Evolutionary conservation across 106 monocot genomes (phyloP).

Genomic region (Chionographis japonica): DNA sequence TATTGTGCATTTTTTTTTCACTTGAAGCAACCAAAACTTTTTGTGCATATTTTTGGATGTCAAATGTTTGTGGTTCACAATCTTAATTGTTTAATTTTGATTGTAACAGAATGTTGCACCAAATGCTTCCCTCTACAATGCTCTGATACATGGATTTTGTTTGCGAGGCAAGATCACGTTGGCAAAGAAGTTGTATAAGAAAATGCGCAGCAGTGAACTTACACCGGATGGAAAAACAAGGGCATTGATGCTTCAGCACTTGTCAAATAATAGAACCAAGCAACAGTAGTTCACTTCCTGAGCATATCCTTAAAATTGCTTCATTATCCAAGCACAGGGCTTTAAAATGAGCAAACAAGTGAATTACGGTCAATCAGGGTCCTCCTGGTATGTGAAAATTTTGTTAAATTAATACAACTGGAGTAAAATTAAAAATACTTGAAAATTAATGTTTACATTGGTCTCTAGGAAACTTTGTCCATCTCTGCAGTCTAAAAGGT

Average conservation of each 20-base stretch:
- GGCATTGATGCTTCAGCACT: slow-evolving; percentile 78
- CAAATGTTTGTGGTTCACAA: neutral
- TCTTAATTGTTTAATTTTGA: slow-evolving; percentile 6
- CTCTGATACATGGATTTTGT: slow-evolving; percentile 72
- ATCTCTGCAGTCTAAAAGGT: too few relatives aligned
- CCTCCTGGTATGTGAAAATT: too few relatives aligned
- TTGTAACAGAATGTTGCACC: slow-evolving; percentile 49
- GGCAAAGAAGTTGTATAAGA: slow-evolving; percentile 53
- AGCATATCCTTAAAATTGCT: too few relatives aligned
- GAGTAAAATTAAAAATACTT: too few relatives aligned
- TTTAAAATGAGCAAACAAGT: too few relatives aligned
- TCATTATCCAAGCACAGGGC: too few relatives aligned
- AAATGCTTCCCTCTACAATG: slow-evolving; percentile 70
- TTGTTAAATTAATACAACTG: too few relatives aligned
- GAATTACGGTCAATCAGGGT: too few relatives aligned
- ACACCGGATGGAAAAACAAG: slow-evolving; percentile 84
- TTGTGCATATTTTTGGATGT: neutral
- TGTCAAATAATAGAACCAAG: slow-evolving; percentile 16
- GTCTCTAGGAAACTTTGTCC: too few relatives aligned
- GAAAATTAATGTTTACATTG: too few relatives aligned
- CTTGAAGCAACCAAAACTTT: neutral
- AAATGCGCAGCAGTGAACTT: slow-evolving; percentile 59
- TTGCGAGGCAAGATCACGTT: slow-evolving; percentile 49
- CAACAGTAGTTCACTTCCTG: neutral
- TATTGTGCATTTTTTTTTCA: neutral